Evolutionary conservation across 2,329 filamentous ascomycete species (phyloP).

Genomic region (Aspergillus aculeatus): DNA sequence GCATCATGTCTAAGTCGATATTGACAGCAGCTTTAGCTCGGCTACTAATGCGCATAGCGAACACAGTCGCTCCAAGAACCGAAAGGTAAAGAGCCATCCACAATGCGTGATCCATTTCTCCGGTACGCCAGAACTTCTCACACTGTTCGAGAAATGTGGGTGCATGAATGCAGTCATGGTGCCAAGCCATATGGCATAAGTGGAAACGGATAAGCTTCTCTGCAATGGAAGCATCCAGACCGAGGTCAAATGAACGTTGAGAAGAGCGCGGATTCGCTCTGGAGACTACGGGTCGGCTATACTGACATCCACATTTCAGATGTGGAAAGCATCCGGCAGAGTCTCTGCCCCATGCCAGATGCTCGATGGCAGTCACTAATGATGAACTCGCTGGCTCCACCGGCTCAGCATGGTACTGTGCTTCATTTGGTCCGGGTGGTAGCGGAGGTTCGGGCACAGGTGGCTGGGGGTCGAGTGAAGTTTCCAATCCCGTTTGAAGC

Average conservation of each 20-base stretch:
- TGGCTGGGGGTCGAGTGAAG: not conserved
- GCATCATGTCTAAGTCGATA: slow-evolving; percentile 23
- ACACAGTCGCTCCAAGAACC: slow-evolving; percentile 24
- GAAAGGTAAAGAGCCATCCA: slow-evolving; percentile 28
- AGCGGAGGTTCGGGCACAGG: not conserved
- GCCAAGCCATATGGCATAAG: slow-evolving; percentile 24
- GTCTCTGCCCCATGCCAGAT: slow-evolving; percentile 41
- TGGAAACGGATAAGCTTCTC: slow-evolving; percentile 26
- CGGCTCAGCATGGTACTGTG: slow-evolving; percentile 7
- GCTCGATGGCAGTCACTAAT: slow-evolving; percentile 36
- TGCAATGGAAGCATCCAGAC: slow-evolving; percentile 17
- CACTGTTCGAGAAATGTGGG: slow-evolving; percentile 28
- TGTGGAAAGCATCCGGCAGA: slow-evolving; percentile 37
- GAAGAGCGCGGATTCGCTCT: not conserved
- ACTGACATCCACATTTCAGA: slow-evolving; percentile 29
- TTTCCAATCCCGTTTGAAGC: slow-evolving; percentile 20
- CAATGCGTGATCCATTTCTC: slow-evolving; percentile 24
- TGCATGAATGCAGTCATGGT: slow-evolving; percentile 26
- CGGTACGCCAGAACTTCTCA: slow-evolving; percentile 24
- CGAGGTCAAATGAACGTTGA: slow-evolving; percentile 12
- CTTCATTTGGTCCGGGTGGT: not conserved
- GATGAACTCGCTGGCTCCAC: slow-evolving; percentile 25
- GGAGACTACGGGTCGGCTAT: slow-evolving; percentile 19
- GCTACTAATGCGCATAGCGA: slow-evolving; percentile 25
- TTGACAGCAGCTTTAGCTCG: slow-evolving; percentile 17